phyloP scores from a whole-genome alignment of 2,329 filamentous ascomycete genomes.

The Emericellopsis cladophorae region DNA sequence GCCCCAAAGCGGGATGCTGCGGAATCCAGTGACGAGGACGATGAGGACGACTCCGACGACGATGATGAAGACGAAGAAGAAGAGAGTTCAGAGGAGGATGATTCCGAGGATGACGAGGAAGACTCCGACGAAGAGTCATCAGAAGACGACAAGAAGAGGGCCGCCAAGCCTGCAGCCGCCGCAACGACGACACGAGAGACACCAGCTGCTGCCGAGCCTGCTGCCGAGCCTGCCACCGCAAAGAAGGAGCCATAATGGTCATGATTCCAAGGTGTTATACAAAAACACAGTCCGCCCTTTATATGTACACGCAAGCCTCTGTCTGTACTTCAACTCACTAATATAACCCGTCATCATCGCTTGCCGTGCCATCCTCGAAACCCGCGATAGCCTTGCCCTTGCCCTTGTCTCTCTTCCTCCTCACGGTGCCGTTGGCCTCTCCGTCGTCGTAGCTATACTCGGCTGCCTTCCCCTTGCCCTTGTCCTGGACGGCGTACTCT shows the following conservation, averaged over 20 bases:
- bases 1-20: conserved; percentile 1
- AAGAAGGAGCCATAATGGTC: neutral
- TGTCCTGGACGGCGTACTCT: neutral
- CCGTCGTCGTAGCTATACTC: conserved; percentile 5
- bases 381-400: conserved; percentile 42
- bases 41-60: conserved; percentile 1
- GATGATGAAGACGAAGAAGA: conserved; percentile 9
- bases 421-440: neutral
- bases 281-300: neutral
- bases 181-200: neutral
- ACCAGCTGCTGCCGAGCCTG: neutral
- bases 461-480: conserved; percentile 20
- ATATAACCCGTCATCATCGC: conserved; percentile 45
- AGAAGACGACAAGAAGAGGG: conserved; percentile 1
- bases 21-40: conserved; percentile 1
- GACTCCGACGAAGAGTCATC: conserved; percentile 7
- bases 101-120: conserved; percentile 10
- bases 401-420: conserved; percentile 26
- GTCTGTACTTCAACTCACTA: conserved; percentile 14
- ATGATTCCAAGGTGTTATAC: neutral
- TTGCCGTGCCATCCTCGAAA: conserved; percentile 40
- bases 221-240: neutral
- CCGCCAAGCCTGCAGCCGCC: neutral
- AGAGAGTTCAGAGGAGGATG: conserved; percentile 10
- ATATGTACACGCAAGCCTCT: neutral